phyloP scores from a whole-genome alignment of 2,329 filamentous ascomycete species.

The Fusarium graminum region DNA sequence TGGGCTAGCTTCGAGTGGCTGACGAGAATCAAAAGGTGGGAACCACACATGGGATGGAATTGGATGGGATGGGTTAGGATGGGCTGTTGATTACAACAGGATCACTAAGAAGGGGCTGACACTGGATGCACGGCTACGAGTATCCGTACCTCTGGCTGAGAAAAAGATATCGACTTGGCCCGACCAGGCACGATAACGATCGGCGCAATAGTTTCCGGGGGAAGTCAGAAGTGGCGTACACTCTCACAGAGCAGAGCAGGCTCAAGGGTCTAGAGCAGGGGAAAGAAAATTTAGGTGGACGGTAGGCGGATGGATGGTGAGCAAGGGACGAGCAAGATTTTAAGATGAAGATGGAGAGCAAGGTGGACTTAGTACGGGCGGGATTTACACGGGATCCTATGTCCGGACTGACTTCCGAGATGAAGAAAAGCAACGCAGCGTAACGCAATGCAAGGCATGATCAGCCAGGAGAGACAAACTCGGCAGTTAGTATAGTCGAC shows the following conservation, averaged over 20 bases:
- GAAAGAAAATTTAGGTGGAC: conserved; percentile 23
- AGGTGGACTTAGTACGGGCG: conserved; percentile 29
- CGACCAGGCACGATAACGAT: conserved; percentile 48
- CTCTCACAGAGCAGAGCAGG: conserved; percentile 35
- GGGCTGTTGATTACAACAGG: conserved; percentile 36
- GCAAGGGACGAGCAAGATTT: conserved; percentile 33
- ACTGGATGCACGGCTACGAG: conserved; percentile 48
- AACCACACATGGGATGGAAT: conserved; percentile 27
- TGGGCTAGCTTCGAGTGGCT: conserved; percentile 27
- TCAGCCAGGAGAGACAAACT: conserved; percentile 11
- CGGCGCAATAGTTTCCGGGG: conserved; percentile 48
- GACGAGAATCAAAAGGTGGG: conserved; percentile 31
- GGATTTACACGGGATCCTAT: conserved; percentile 26
- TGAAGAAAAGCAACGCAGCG: conserved; percentile 30
- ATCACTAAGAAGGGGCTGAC: conserved; percentile 49
- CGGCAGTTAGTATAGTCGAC: conserved; percentile 19
- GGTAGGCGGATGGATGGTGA: conserved; percentile 18
- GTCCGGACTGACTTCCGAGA: conserved; percentile 24
- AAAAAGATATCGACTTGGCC: conserved; percentile 45
- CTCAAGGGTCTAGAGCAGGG: conserved; percentile 37
- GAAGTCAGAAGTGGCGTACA: conserved; percentile 45
- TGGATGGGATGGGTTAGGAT: conserved; percentile 37
- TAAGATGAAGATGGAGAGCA: conserved; percentile 42
- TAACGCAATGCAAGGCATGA: conserved; percentile 4
- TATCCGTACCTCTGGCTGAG: conserved; percentile 41